A percentile compares a stretch with the other conserved stretches of the same genome.
phyloP scores from a whole-genome alignment of 768 basidiomycete genomes.

The Mycena latifolia region DNA sequence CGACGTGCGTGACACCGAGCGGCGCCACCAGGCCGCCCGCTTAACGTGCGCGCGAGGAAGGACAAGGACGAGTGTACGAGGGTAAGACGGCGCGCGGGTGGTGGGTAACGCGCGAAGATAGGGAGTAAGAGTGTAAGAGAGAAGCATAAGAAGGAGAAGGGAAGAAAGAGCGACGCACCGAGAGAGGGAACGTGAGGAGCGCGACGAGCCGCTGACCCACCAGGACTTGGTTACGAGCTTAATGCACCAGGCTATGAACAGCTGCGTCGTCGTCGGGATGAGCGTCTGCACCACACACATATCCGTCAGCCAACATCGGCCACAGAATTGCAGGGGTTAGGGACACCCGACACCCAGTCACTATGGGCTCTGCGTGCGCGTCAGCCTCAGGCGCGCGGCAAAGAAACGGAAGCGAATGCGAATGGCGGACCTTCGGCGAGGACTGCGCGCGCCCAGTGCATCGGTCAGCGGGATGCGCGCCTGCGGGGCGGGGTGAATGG shows the following conservation, averaged over 20 bases:
- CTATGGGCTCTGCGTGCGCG: slow-evolving; percentile 22
- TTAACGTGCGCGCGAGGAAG: background rate
- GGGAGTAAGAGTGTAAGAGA: too few relatives aligned
- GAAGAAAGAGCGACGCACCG: slow-evolving; percentile 17
- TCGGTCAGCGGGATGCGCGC: too few relatives aligned
- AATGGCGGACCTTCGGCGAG: background rate
- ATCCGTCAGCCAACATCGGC: too few relatives aligned
- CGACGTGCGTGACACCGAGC: background rate
- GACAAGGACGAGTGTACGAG: too few relatives aligned
- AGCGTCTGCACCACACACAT: slow-evolving; percentile 2
- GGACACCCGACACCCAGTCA: slow-evolving; percentile 33
- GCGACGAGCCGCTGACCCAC: slow-evolving; percentile 25
- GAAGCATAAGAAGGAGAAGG: too few relatives aligned
- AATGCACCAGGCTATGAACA: slow-evolving; percentile 36
- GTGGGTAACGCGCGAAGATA: too few relatives aligned
- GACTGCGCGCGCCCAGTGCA: background rate
- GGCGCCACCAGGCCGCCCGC: slow-evolving; percentile 21
- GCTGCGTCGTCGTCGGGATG: slow-evolving; percentile 31
- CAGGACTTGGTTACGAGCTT: slow-evolving; percentile 17
- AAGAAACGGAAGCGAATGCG: background rate
- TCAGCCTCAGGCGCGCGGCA: background rate
- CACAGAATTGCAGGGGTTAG: too few relatives aligned
- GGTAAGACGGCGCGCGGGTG: too few relatives aligned
- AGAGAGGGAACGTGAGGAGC: slow-evolving; percentile 21
- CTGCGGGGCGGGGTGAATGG: background rate